These are phyloP conservation scores for Penicillium waksmanii DNA, from an alignment of 495 filamentous ascomycete genomes.

Conservation along the genomic window DNA sequence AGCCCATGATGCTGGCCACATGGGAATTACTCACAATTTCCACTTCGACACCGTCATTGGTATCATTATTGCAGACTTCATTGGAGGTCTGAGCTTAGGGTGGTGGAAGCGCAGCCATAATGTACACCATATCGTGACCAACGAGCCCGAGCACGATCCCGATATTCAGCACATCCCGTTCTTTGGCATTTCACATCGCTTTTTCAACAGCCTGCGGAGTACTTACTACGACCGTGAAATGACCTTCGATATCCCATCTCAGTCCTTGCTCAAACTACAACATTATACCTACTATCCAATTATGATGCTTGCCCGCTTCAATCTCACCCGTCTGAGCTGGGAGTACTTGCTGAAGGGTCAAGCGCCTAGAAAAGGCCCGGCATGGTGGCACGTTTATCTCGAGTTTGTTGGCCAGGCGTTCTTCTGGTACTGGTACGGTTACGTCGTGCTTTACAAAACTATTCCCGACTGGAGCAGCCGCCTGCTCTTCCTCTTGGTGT, in stretches of 20 bases:
- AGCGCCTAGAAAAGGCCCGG: constrained; percentile 79
- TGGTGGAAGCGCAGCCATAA: constrained; percentile 99
- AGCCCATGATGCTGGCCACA: constrained; percentile 95
- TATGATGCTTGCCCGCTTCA: constrained; percentile 85
- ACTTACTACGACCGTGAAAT: constrained; percentile 90
- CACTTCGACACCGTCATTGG: constrained; percentile 81
- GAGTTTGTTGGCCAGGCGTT: constrained; percentile 81
- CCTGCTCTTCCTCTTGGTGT: constrained; percentile 78
- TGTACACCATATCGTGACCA: constrained; percentile 97
- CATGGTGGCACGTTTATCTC: constrained; percentile 87
- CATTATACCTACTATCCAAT: constrained; percentile 87
- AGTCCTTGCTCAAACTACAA: constrained; percentile 73
- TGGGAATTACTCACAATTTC: constrained; percentile 94
- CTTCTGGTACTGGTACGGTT: constrained; percentile 97
- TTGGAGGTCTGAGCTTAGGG: constrained; percentile 86
- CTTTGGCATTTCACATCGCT: constrained; percentile 88
- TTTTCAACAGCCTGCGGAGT: constrained; percentile 74
- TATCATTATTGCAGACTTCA: constrained; percentile 87
- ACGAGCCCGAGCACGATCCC: constrained; percentile 94
- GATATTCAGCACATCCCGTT: constrained; percentile 98
- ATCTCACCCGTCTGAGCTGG: constrained; percentile 86
- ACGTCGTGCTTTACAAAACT: constrained; percentile 74
- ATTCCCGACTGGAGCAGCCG: constrained; percentile 73
- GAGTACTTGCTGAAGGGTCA: constrained; percentile 74
- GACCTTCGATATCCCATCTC: constrained; percentile 78